Evolutionary conservation across 306 rosid species (phyloP).

Genomic region (Acacia acuminata): DNA sequence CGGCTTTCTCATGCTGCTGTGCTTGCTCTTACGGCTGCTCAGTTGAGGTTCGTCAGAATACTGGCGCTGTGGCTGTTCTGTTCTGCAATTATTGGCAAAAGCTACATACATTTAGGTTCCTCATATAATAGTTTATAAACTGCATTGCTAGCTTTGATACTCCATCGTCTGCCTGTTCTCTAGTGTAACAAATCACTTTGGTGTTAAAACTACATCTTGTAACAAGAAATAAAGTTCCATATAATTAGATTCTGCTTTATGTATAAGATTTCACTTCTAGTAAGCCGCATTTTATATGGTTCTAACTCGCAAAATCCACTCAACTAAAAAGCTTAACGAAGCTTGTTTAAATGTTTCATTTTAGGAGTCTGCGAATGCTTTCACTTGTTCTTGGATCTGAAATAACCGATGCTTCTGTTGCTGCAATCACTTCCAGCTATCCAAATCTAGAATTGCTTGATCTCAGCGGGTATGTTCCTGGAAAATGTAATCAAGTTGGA

Average conservation of each 20-base stretch:
- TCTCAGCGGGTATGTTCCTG: conserved; percentile 80
- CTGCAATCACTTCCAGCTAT: conserved; percentile 87
- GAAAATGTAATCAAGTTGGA: conserved; percentile 7
- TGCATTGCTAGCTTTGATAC: conserved; percentile 14
- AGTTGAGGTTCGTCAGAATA: conserved; percentile 66
- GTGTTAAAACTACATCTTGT: not conserved
- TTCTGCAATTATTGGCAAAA: not conserved
- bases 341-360: conserved; percentile 26
- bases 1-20: conserved; percentile 84
- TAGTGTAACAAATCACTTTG: not conserved
- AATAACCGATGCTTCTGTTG: conserved; percentile 96
- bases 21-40: conserved; percentile 87
- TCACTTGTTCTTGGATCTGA: conserved; percentile 97
- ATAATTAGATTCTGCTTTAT: not conserved
- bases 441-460: conserved; percentile 86
- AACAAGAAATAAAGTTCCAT: not conserved
- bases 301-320: not conserved
- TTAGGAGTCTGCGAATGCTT: conserved; percentile 83
- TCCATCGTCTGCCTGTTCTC: not conserved
- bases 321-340: conserved; percentile 25
- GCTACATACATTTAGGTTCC: not conserved
- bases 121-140: not conserved
- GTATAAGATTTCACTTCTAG: not conserved
- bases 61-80: conserved; percentile 13
- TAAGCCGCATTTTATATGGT: not conserved